Evolutionary conservation across 2,329 filamentous ascomycete genomes (phyloP).

Genomic region (Colletotrichum euphorbiae): DNA sequence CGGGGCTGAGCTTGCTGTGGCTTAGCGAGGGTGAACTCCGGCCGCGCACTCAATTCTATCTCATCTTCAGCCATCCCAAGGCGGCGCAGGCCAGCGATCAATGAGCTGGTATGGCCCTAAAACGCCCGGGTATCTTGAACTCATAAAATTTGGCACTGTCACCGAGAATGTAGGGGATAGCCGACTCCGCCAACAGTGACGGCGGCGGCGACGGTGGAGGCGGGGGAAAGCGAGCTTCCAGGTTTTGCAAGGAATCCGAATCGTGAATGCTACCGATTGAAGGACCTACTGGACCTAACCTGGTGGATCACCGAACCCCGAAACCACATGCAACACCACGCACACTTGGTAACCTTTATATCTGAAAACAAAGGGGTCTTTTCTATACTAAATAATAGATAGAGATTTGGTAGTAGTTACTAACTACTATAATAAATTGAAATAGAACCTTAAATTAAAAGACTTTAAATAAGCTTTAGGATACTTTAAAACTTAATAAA

Average conservation of each 20-base stretch:
- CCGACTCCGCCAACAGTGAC: neutral
- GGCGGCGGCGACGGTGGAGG: neutral
- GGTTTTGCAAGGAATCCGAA: neutral
- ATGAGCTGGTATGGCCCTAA: slow-evolving; percentile 10
- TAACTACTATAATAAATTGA: too few relatives aligned
- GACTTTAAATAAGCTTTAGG: too few relatives aligned
- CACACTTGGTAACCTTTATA: too few relatives aligned
- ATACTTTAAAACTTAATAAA: too few relatives aligned
- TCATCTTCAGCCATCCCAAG: slow-evolving; percentile 7
- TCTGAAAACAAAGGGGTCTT: too few relatives aligned
- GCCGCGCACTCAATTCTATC: neutral
- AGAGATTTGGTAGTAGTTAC: too few relatives aligned
- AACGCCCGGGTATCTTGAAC: neutral
- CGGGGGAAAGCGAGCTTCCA: neutral
- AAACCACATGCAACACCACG: slow-evolving; percentile 6
- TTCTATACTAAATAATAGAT: too few relatives aligned
- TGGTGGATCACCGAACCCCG: neutral
- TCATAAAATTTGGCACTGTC: neutral
- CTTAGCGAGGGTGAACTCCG: neutral
- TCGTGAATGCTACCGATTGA: neutral
- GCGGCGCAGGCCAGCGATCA: slow-evolving; percentile 8
- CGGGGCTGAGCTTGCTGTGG: neutral
- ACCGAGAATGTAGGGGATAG: neutral
- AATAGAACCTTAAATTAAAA: too few relatives aligned
- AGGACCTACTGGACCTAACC: neutral